Conservation (phyloP, 768 basidiomycete species). For the Stropharia rugosoannulata region DNA sequence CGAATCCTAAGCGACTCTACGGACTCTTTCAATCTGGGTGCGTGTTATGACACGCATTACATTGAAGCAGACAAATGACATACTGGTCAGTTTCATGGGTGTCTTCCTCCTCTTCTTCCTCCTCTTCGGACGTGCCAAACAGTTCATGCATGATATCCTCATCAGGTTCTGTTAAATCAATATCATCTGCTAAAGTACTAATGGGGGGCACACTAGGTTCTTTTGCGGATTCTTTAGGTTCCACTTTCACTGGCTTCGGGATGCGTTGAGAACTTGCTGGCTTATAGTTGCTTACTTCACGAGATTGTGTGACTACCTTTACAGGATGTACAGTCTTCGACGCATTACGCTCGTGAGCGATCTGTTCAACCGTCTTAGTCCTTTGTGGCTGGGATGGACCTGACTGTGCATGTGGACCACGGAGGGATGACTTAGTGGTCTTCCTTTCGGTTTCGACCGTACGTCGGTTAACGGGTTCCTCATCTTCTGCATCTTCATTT, state of each 20-base stretch:
- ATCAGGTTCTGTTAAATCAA: conserved; percentile 4
- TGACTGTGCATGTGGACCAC: not conserved
- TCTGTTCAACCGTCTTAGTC: no score
- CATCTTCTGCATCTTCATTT: not conserved
- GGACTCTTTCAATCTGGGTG: not conserved
- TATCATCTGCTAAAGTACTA: not conserved
- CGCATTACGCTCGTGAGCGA: no score
- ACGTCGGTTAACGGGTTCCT: not conserved
- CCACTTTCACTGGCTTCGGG: not conserved
- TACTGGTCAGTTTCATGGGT: conserved; percentile 7
- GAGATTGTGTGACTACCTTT: no score
- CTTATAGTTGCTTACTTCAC: no score
- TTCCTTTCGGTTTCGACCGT: no score
- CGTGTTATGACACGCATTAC: not conserved
- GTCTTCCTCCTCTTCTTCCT: conserved; percentile 11
- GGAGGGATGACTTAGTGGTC: no score
- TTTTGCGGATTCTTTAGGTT: not conserved
- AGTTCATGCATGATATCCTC: conserved; percentile 7
- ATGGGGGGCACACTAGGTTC: not conserved
- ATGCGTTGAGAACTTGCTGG: no score
- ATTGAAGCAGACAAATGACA: not conserved
- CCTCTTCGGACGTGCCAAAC: conserved; percentile 5
- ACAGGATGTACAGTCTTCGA: no score
- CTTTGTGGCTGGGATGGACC: no score
- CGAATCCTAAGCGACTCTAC: not conserved